Evolutionary conservation across 139 green algal species (phyloP).

Genomic region (Chlorella sp.): DNA sequence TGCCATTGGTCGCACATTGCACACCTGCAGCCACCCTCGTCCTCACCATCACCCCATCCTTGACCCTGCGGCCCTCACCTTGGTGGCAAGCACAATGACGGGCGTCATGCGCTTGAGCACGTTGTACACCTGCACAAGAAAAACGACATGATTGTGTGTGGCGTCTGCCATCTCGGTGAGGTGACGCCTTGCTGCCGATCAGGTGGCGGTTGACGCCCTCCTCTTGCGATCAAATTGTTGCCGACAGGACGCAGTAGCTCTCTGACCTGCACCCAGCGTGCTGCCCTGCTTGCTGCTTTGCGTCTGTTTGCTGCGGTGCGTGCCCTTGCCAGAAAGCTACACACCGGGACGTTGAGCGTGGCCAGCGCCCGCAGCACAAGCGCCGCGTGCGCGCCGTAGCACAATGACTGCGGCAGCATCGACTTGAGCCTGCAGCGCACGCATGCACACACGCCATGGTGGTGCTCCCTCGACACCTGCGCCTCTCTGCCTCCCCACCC

Average conservation of each 20-base stretch:
- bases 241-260: neutral
- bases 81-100: slow-evolving; percentile 27
- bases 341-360: slow-evolving; percentile 30
- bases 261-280: neutral
- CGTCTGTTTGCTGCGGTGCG: neutral
- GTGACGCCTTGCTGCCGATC: too few relatives aligned
- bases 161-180: too few relatives aligned
- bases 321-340: neutral
- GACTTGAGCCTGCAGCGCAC: neutral
- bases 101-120: slow-evolving; percentile 55
- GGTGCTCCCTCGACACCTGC: neutral
- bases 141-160: too few relatives aligned
- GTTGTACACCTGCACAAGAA: slow-evolving; percentile 32
- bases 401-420: neutral
- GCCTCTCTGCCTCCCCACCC: neutral
- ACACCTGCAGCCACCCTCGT: too few relatives aligned
- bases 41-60: too few relatives aligned
- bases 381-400: slow-evolving; percentile 3
- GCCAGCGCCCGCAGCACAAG: slow-evolving; percentile 6
- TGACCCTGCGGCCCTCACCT: too few relatives aligned
- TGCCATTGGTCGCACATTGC: too few relatives aligned
- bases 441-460: neutral
- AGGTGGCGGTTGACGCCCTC: neutral
- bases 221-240: neutral
- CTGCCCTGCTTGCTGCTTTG: neutral